Base-by-base conservation (phyloP, 768 basidiomycete genomes). In the Lentinus brumalis region DNA sequence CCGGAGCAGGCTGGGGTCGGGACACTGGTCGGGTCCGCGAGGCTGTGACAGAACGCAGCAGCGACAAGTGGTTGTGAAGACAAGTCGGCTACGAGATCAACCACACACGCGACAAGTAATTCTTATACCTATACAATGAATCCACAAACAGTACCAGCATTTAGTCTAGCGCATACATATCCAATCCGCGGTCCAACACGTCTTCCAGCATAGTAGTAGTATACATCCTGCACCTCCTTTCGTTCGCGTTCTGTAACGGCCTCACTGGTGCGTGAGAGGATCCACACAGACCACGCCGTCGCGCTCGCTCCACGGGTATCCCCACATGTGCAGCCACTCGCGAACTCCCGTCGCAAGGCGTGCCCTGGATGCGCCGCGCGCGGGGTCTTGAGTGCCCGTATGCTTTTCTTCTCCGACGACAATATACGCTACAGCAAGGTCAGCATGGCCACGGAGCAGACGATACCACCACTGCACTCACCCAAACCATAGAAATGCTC, bases 331-430 rank as follows among this genome's bases (percentile, higher is more conserved):
- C 49, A 98, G 75, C 89, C 90, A 96, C 69, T 94, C 92, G 61
- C 92, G 88, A 45, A 97, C 88, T 10, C 91, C 92, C 2, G 91
- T 84, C 12, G 92, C 91, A 6, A 98, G 81, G 11, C 96, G 87
- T 26, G 86, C 83, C 54, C 92, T 87, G 8, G 92, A 92, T 3
- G 92, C 86, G 30, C 94, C 94, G 41, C 94, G 83, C 12, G 79
- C 84, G 4, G 83, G 77, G 68, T 96, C 94, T 69, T 96, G 93
- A n/a, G 87, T 89, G 2, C 92, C 96, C 0, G 92, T 94, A 73
- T 98, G 96, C 74, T 95, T 96, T 74, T 96, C 93, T 76, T 98
- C 94, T 18, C 97, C 96, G 6, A 98, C 92, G 46, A 99, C 81
- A 18, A 93, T 77, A 71, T 91, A 99, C 5, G 92, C 94, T 91